Evolutionary conservation across 2,329 filamentous ascomycete species (phyloP).

Genomic region (Hymenoscyphus fraxineus): DNA sequence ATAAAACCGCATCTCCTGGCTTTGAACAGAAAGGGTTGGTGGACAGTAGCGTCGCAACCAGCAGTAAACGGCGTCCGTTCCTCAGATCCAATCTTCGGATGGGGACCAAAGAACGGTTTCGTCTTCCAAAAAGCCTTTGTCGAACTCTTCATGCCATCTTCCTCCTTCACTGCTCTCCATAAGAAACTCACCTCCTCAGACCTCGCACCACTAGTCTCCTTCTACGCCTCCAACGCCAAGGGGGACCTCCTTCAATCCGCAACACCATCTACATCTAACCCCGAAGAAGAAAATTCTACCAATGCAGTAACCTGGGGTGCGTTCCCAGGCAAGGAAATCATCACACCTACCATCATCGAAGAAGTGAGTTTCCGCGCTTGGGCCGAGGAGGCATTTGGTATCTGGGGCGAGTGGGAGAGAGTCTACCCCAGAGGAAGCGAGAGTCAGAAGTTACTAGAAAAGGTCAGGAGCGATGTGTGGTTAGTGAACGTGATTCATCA

Average conservation of each 20-base stretch:
- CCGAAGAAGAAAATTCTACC: slow-evolving; percentile 56
- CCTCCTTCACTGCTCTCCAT: slow-evolving; percentile 67
- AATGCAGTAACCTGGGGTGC: slow-evolving; percentile 98
- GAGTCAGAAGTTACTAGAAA: slow-evolving; percentile 67
- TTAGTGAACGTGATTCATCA: slow-evolving; percentile 89
- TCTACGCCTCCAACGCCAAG: slow-evolving; percentile 76
- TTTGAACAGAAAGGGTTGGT: slow-evolving; percentile 82
- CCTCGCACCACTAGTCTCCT: slow-evolving; percentile 67
- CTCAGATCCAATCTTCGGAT: slow-evolving; percentile 77
- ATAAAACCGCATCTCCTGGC: slow-evolving; percentile 73
- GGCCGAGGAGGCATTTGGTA: slow-evolving; percentile 92
- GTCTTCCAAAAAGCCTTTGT: slow-evolving; percentile 99
- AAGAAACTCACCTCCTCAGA: slow-evolving; percentile 56
- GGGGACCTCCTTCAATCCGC: slow-evolving; percentile 78
- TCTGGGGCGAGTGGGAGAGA: slow-evolving; percentile 90
- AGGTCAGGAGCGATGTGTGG: slow-evolving; percentile 69
- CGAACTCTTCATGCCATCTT: slow-evolving; percentile 80
- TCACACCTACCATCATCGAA: slow-evolving; percentile 95
- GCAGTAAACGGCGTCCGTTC: slow-evolving; percentile 83
- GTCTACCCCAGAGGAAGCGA: slow-evolving; percentile 69
- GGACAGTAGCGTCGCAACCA: slow-evolving; percentile 94
- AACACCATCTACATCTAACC: slow-evolving; percentile 10
- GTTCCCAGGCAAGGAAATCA: slow-evolving; percentile 92
- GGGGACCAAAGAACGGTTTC: slow-evolving; percentile 88
- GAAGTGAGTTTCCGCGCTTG: slow-evolving; percentile 91